Evolutionary conservation across 257 asterid species (phyloP).

Genomic region (Nicotiana undulata): DNA sequence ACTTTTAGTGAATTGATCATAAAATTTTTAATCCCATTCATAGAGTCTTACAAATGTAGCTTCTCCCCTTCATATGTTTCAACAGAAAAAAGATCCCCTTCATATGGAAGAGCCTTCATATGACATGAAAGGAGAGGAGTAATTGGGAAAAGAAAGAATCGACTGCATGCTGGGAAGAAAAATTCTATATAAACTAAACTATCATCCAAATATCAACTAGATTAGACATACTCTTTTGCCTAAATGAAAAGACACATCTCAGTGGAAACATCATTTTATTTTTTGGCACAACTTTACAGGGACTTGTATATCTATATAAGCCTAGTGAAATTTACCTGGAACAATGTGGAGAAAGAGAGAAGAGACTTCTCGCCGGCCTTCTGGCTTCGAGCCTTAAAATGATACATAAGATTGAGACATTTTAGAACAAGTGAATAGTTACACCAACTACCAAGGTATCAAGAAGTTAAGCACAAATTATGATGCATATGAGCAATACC

Average conservation of each 20-base stretch:
- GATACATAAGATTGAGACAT: slow-evolving; percentile 5
- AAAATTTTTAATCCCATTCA: not conserved
- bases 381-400: slow-evolving; percentile 67
- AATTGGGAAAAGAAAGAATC: not conserved
- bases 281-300: not conserved
- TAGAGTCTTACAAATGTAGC: not conserved
- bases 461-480: not conserved
- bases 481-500: not conserved
- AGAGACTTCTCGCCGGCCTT: slow-evolving; percentile 93
- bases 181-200: not conserved
- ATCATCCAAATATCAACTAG: not conserved
- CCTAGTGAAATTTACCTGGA: slow-evolving; percentile 45
- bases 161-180: not conserved
- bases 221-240: not conserved
- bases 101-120: not conserved
- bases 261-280: not conserved
- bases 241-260: not conserved
- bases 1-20: not conserved
- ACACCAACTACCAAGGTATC: slow-evolving; percentile 11
- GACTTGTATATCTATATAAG: not conserved
- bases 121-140: not conserved
- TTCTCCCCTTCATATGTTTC: not conserved
- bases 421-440: slow-evolving; percentile 9
- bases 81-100: not conserved
- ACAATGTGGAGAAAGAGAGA: slow-evolving; percentile 66